These are phyloP conservation scores for Citrullus colocynthis DNA, from an alignment of 306 rosid species.

Conservation along the genomic window DNA sequence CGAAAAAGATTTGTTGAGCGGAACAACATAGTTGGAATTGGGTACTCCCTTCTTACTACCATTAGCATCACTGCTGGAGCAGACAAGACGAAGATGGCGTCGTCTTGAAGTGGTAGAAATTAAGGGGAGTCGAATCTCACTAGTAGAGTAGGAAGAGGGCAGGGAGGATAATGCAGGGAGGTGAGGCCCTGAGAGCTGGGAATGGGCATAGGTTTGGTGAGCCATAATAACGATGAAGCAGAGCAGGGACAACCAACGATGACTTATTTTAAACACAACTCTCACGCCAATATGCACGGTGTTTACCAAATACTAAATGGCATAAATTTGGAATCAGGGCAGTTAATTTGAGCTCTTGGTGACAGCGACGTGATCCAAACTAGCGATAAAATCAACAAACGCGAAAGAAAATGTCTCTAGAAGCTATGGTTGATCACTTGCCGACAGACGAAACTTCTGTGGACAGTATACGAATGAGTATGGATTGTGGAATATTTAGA, in stretches of 20 bases:
- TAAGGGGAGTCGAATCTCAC: background rate
- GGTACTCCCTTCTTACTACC: conserved; percentile 35
- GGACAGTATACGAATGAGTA: background rate
- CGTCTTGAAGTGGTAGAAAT: background rate
- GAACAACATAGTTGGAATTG: conserved; percentile 79
- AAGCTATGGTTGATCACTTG: too few species aligned
- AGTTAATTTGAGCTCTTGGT: background rate
- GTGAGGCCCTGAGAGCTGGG: background rate
- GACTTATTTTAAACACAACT: background rate
- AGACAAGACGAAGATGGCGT: background rate
- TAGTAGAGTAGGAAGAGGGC: background rate
- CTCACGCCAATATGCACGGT: background rate
- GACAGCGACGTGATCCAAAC: background rate
- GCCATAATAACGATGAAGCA: background rate
- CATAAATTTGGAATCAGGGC: background rate
- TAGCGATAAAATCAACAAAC: background rate
- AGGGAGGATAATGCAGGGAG: background rate
- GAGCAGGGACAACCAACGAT: background rate
- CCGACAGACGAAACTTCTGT: background rate
- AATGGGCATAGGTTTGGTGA: background rate
- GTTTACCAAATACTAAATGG: background rate
- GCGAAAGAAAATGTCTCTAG: background rate
- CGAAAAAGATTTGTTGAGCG: conserved; percentile 63
- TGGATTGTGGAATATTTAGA: background rate
- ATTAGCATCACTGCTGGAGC: conserved; percentile 3